Evolutionary conservation across 202 grass and related monocot genomes (phyloP), one percentile per base, ranked within the genome.

Genomic region (Tripidium arundinaceum): DNA sequence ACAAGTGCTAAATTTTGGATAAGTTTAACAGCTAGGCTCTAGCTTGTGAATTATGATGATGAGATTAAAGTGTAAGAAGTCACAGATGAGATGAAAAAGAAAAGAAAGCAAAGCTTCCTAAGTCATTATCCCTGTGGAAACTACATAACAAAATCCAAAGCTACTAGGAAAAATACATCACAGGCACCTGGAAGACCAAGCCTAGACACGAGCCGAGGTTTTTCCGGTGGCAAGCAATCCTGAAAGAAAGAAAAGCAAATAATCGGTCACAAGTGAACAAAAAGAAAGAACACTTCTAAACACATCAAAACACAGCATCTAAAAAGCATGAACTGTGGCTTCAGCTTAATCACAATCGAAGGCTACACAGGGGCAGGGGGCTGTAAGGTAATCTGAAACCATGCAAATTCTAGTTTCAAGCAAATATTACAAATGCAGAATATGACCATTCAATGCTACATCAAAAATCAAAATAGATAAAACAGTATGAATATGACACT

Each of bases 151-250:
- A 72, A 81, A 42, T 27, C 21, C n/a, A 60, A 74, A 46, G 46
- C 0, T 47, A 37, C 5, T 55, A 37, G 19, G 72, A 31, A 59
- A 21, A 46, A 73, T 71, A 40, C 19, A 57, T 25, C 54, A 80
- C 47, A 82, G 26, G 36, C 77, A 98, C 94, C 94, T 90, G 94
- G 94, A 78, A 98, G 91, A 81, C 91, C 81, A 86, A 98, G 92
- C 79, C 94, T 94, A 87, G 94, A 98, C 33, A 98, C 86, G 37
- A 92, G 58, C 5, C 94, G 92, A 47, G 89, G 84, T 75, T 98
- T 98, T 83, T 93, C 86, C 33, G 82, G 73, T 28, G 92, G 90
- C 81, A 98, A 87, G 40, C 84, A 86, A 87, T 91, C 86, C 94
- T 98, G 81, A 80, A 90, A 85, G 29, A 82, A 86, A 15, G 12